Evolutionary conservation across 768 basidiomycete genomes (phyloP).

Genomic region (Chalciporus chontae): DNA sequence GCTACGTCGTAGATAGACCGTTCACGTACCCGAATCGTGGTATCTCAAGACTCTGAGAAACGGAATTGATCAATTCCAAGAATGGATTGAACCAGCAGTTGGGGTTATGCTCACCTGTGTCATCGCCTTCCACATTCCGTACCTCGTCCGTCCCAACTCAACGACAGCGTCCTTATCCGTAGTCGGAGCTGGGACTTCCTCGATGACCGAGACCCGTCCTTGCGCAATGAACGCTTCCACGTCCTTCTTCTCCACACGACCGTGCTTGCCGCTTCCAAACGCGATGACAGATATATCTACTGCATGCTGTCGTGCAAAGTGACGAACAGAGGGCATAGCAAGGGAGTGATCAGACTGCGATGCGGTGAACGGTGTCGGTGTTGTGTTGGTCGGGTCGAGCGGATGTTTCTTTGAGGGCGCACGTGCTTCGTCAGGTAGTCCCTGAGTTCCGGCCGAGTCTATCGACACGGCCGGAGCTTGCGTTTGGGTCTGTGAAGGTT

Average conservation of each 20-base stretch:
- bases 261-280: slow-evolving; percentile 71
- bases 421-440: background rate
- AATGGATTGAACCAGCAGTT: background rate
- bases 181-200: background rate
- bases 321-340: slow-evolving; percentile 74
- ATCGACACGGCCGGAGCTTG: slow-evolving; percentile 17
- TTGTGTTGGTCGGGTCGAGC: slow-evolving; percentile 52
- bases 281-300: slow-evolving; percentile 56
- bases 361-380: slow-evolving; percentile 12
- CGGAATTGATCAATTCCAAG: background rate
- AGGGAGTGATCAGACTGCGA: slow-evolving; percentile 40
- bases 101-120: slow-evolving; percentile 49
- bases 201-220: slow-evolving; percentile 5
- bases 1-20: background rate
- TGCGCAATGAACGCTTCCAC: slow-evolving; percentile 56
- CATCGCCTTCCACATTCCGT: slow-evolving; percentile 92
- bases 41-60: slow-evolving; percentile 69
- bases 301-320: slow-evolving; percentile 64
- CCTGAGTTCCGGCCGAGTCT: background rate
- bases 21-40: slow-evolving; percentile 75
- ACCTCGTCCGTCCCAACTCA: slow-evolving; percentile 72
- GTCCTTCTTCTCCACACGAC: slow-evolving; percentile 72
- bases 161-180: slow-evolving; percentile 50
- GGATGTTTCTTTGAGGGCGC: slow-evolving; percentile 46
- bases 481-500: background rate